These are phyloP conservation scores for Cryphonectria nitschkei DNA, from an alignment of 2,329 filamentous ascomycete species.

Conservation along the genomic window DNA sequence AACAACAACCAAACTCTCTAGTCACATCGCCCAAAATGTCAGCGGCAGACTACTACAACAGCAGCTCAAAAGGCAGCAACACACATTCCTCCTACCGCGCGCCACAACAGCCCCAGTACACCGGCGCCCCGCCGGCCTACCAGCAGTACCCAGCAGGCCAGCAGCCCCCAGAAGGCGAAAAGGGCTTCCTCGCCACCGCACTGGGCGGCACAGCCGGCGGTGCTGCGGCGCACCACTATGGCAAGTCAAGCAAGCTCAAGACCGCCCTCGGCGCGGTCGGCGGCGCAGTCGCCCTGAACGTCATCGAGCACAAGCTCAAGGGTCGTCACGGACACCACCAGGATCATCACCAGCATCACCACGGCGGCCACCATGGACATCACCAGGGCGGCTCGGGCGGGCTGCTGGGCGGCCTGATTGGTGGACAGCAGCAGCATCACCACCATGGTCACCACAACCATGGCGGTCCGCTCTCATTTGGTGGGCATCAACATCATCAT, in stretches of 20 bases:
- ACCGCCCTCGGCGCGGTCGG: conserved; percentile 56
- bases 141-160: conserved; percentile 11
- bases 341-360: conserved; percentile 17
- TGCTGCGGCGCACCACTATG: conserved; percentile 57
- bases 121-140: conserved; percentile 6
- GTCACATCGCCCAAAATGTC: conserved; percentile 30
- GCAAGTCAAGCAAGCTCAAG: conserved; percentile 54
- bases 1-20: background rate
- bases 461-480: background rate
- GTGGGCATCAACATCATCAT: background rate
- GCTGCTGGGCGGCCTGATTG: conserved; percentile 23
- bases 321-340: conserved; percentile 32
- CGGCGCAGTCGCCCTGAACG: conserved; percentile 60
- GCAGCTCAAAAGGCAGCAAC: conserved; percentile 20
- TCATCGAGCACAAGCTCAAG: conserved; percentile 50
- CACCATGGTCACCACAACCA: background rate
- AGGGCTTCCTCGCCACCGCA: conserved; percentile 58
- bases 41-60: conserved; percentile 33
- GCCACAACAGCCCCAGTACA: conserved; percentile 30
- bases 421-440: conserved; percentile 6
- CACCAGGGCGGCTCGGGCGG: conserved; percentile 19
- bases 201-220: conserved; percentile 58
- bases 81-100: conserved; percentile 17
- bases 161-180: conserved; percentile 49
- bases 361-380: conserved; percentile 11